A percentile compares a stretch with the other conserved stretches of the same genome.
These are phyloP conservation scores for Huntiella omanensis DNA, from an alignment of 2,329 filamentous ascomycete species.

Conservation along the genomic window DNA sequence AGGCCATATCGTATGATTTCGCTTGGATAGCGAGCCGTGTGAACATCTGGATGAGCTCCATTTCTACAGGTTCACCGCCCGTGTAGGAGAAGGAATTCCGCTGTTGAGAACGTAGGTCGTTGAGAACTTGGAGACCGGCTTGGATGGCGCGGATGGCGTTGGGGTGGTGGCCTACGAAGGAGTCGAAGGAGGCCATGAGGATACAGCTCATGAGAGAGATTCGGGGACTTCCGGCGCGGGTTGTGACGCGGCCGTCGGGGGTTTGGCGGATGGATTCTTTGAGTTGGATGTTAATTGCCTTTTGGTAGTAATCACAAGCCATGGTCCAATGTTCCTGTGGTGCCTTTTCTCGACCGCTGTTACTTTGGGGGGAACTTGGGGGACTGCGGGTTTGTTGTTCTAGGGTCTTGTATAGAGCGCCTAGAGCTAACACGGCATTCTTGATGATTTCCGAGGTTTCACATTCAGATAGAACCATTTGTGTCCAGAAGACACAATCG, in stretches of 20 bases:
- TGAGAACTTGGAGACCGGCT: constrained; percentile 33
- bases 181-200: constrained; percentile 49
- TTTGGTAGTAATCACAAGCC: constrained; percentile 39
- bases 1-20: constrained; percentile 50
- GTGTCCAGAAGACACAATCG: constrained; percentile 45
- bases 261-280: constrained; percentile 19
- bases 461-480: constrained; percentile 42
- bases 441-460: constrained; percentile 41
- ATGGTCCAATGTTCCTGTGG: constrained; percentile 34
- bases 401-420: constrained; percentile 47
- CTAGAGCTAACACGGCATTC: constrained; percentile 46
- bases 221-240: constrained; percentile 21
- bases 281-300: constrained; percentile 33
- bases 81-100: constrained; percentile 11
- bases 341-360: constrained; percentile 13
- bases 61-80: constrained; percentile 30
- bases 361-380: constrained; percentile 25
- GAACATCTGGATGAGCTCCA: constrained; percentile 44
- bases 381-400: constrained; percentile 36
- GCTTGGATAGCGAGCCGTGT: constrained; percentile 44
- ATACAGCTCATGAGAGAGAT: constrained; percentile 45
- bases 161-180: constrained; percentile 43
- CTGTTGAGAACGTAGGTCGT: constrained; percentile 30
- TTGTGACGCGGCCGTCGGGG: constrained; percentile 17
- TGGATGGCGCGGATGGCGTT: constrained; percentile 44